Conservation (phyloP, 2,329 filamentous ascomycete genomes). For the Myriosclerotinia curreyana region DNA sequence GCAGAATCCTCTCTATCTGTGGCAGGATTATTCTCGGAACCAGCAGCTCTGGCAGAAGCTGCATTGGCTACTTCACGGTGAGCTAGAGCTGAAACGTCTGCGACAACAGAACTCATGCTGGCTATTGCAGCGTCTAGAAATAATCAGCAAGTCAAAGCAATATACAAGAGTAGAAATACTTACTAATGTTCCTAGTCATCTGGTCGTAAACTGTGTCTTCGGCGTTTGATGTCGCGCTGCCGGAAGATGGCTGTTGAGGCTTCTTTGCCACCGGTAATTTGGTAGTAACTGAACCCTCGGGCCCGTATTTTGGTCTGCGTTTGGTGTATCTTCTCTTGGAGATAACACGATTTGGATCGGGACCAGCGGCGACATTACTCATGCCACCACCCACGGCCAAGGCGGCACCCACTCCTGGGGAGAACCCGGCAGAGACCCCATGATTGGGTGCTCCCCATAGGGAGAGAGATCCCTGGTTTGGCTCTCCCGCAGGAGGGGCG, state of each 20-base stretch:
- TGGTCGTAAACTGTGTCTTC: not conserved
- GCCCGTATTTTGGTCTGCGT: not conserved
- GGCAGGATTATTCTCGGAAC: not conserved
- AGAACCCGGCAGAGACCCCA: too few relatives aligned
- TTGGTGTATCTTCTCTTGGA: not conserved
- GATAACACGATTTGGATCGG: too few relatives aligned
- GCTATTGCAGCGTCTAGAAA: not conserved
- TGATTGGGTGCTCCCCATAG: not conserved
- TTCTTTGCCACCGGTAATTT: not conserved
- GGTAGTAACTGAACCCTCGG: not conserved
- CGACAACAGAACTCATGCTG: not conserved
- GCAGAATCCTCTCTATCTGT: not conserved
- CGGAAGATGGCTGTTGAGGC: not conserved
- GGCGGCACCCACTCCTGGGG: not conserved
- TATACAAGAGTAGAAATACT: not conserved
- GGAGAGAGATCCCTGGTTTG: too few relatives aligned
- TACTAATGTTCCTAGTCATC: not conserved
- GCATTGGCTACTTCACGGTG: not conserved
- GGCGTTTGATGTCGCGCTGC: not conserved
- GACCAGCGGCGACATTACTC: not conserved
- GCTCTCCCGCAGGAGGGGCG: too few relatives aligned
- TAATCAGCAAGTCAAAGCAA: not conserved
- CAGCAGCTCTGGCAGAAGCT: not conserved
- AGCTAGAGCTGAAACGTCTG: not conserved
- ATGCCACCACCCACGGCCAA: not conserved